These are phyloP conservation scores for Coffea eugenioides DNA, from an alignment of 257 asterid genomes.

Conservation along the genomic window DNA sequence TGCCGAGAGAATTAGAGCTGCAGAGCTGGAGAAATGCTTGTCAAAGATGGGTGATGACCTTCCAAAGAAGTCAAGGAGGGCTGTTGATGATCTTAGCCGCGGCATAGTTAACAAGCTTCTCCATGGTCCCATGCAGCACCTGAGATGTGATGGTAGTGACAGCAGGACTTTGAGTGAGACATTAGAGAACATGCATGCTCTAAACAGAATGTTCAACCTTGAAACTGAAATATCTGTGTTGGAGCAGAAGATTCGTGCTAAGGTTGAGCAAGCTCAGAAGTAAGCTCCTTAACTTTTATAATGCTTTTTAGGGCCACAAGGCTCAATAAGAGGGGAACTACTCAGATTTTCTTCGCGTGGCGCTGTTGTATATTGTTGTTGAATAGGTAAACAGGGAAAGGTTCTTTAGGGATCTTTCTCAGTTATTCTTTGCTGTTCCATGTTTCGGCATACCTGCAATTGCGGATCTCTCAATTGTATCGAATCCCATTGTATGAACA, in stretches of 20 bases:
- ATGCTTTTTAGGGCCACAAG: conserved; percentile 20
- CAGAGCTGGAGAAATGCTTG: conserved; percentile 86
- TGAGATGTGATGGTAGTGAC: conserved; percentile 95
- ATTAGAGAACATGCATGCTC: conserved; percentile 96
- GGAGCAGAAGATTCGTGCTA: conserved; percentile 87
- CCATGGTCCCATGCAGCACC: conserved; percentile 98
- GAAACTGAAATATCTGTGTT: conserved; percentile 80
- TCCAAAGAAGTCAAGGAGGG: conserved; percentile 70
- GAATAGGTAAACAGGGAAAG: conserved; percentile 30
- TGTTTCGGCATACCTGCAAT: conserved; percentile 19
- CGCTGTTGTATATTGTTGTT: conserved; percentile 28
- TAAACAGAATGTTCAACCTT: conserved; percentile 81
- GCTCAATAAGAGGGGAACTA: conserved; percentile 46
- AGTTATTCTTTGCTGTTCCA: conserved; percentile 28
- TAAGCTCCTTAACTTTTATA: conserved; percentile 23
- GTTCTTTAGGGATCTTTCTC: conserved; percentile 31
- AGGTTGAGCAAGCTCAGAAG: conserved; percentile 79
- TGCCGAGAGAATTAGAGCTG: conserved; percentile 78
- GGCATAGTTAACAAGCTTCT: conserved; percentile 91
- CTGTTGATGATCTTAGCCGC: conserved; percentile 84
- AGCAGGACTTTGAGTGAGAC: conserved; percentile 86
- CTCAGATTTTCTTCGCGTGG: conserved; percentile 28
- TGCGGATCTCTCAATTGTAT: conserved; percentile 24
- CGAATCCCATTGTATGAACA: conserved; percentile 10
- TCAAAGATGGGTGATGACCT: conserved; percentile 93